Evolutionary conservation across 176 grass and related monocot species (phyloP).

Genomic region (Raddia distichophylla): DNA sequence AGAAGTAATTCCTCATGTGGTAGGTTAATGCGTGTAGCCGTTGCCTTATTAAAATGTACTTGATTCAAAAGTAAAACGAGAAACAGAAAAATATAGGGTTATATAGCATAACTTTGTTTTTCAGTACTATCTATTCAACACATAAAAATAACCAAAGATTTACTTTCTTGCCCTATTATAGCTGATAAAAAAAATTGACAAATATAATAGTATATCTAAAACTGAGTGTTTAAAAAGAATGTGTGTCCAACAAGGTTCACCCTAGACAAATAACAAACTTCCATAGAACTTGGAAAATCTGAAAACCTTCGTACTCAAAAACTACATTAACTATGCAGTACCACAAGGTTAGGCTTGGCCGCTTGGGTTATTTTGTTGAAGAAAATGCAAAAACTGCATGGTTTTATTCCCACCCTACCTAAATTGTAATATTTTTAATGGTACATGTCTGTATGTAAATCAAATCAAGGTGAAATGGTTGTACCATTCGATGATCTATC

Average conservation of each 20-base stretch:
- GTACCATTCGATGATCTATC: slow-evolving; percentile 97
- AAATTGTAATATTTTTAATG: background rate
- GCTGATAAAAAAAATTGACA: slow-evolving; percentile 1
- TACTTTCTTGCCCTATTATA: background rate
- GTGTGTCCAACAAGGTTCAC: too few species aligned
- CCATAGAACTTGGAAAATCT: slow-evolving; percentile 1
- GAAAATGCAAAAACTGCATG: slow-evolving; percentile 18
- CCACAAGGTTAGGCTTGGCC: background rate
- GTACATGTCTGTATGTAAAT: slow-evolving; percentile 35
- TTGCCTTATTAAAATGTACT: slow-evolving; percentile 47
- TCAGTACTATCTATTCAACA: slow-evolving; percentile 6
- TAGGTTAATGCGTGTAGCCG: slow-evolving; percentile 82
- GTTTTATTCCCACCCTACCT: background rate
- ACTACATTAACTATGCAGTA: background rate
- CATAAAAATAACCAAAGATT: background rate
- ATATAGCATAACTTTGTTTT: slow-evolving; percentile 1
- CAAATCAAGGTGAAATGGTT: slow-evolving; percentile 34
- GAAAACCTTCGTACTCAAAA: background rate
- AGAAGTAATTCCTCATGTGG: slow-evolving; percentile 97
- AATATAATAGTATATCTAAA: background rate
- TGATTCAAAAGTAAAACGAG: background rate
- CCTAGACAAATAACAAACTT: too few species aligned
- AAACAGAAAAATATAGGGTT: background rate
- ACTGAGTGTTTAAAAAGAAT: background rate
- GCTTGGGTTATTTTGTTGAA: background rate